Conservation (phyloP, 345 rosid species). For the Odontarrhena argentea region DNA sequence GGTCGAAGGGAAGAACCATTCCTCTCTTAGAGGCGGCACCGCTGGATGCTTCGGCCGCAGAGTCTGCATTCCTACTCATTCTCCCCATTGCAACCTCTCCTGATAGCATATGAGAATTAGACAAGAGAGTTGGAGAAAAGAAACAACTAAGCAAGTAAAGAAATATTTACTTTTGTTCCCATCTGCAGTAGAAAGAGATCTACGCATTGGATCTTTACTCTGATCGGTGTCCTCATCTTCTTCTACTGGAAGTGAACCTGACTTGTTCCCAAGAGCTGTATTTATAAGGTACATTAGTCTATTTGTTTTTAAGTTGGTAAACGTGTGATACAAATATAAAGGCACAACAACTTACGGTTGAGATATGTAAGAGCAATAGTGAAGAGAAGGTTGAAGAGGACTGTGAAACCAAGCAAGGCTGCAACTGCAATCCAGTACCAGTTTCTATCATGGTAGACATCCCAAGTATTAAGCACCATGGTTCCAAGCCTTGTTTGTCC, state of each 20-base stretch:
- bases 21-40: constrained; percentile 53
- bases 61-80: constrained; percentile 18
- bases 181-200: neutral
- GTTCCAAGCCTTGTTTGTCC: constrained; percentile 51
- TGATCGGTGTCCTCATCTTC: constrained; percentile 10
- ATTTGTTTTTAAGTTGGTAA: neutral
- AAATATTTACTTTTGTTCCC: constrained; percentile 23
- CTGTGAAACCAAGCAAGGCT: constrained; percentile 59
- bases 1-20: constrained; percentile 82
- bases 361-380: constrained; percentile 72
- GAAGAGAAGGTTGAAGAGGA: constrained; percentile 74
- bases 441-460: constrained; percentile 52
- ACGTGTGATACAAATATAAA: neutral
- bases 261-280: constrained; percentile 71
- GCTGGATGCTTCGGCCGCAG: no score
- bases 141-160: neutral
- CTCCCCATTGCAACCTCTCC: constrained; percentile 47
- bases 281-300: constrained; percentile 9
- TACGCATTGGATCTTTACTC: neutral
- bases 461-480: constrained; percentile 56
- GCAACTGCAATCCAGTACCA: constrained; percentile 90
- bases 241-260: constrained; percentile 68
- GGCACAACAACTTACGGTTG: constrained; percentile 54
- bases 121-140: no score
- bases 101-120: constrained; percentile 12